These are phyloP conservation scores for Pseudocercospora eumusae DNA, from an alignment of 2,329 filamentous ascomycete species.

Conservation along the genomic window DNA sequence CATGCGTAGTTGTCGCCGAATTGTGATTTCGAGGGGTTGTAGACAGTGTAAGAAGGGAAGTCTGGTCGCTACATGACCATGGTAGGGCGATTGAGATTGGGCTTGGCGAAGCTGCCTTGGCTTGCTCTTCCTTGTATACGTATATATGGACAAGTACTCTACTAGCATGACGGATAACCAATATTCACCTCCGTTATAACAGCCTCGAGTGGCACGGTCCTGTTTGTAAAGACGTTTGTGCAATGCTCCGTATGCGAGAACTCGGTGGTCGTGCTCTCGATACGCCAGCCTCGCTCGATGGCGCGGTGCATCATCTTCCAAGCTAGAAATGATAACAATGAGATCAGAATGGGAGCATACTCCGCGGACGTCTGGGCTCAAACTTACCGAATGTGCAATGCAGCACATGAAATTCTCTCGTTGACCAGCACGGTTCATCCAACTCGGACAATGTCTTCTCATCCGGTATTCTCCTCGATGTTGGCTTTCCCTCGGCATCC, in stretches of 20 bases:
- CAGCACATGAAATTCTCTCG: not conserved
- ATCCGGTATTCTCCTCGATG: not conserved
- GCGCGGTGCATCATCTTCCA: conserved; percentile 6
- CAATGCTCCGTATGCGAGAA: conserved; percentile 5
- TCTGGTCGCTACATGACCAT: not conserved
- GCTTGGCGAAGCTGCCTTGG: no score
- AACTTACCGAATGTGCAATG: not conserved
- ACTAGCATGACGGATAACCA: conserved; percentile 6
- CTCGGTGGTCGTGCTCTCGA: conserved; percentile 5
- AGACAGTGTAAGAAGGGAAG: not conserved
- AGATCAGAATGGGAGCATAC: no score
- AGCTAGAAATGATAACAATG: not conserved
- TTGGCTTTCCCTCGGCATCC: not conserved
- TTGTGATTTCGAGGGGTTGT: no score
- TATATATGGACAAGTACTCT: no score
- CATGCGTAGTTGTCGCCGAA: no score
- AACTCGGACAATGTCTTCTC: not conserved
- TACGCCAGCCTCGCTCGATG: not conserved
- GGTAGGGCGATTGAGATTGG: no score
- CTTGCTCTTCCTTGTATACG: no score
- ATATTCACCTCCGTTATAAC: conserved; percentile 3
- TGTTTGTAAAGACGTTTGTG: not conserved
- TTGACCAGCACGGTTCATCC: conserved; percentile 1
- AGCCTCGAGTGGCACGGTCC: not conserved
- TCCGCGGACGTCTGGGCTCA: no score